phyloP scores from a whole-genome alignment of 495 filamentous ascomycete genomes.

The Hypomontagnella monticulosa region DNA sequence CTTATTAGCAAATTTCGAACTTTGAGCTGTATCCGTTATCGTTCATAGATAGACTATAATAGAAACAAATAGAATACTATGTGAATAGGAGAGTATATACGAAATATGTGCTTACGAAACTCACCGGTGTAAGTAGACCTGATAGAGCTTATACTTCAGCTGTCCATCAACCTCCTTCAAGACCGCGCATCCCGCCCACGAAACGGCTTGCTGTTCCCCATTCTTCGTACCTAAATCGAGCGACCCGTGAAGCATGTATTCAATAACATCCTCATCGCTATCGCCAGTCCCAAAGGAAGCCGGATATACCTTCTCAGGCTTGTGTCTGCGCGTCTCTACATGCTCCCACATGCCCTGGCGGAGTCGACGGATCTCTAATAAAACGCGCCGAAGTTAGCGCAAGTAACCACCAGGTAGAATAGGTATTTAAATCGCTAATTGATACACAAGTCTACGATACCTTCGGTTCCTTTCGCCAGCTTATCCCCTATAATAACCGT shows the following conservation, averaged over 20 bases:
- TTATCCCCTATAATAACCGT: conserved; percentile 47
- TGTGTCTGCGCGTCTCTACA: conserved; percentile 45
- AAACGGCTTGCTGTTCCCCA: conserved; percentile 11
- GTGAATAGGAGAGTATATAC: background rate
- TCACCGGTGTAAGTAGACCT: conserved; percentile 44
- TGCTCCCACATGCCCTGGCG: conserved; percentile 43
- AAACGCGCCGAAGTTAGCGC: background rate
- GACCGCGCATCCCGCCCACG: conserved; percentile 43
- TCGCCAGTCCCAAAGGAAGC: conserved; percentile 29
- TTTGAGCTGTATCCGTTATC: no score
- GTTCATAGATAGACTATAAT: background rate
- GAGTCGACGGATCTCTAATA: conserved; percentile 34
- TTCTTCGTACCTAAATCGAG: conserved; percentile 35
- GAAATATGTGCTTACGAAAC: background rate
- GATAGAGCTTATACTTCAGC: conserved; percentile 41
- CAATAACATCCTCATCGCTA: conserved; percentile 19
- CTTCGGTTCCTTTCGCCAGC: conserved; percentile 42
- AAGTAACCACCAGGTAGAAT: background rate
- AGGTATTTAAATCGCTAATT: background rate
- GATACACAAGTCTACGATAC: conserved; percentile 27
- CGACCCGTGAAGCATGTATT: conserved; percentile 50
- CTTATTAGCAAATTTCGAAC: no score
- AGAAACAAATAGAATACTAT: background rate
- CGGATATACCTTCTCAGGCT: conserved; percentile 47
- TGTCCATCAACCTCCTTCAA: conserved; percentile 30